Base-by-base conservation (phyloP, 2,329 filamentous ascomycete genomes). In the Boeremia exigua region DNA sequence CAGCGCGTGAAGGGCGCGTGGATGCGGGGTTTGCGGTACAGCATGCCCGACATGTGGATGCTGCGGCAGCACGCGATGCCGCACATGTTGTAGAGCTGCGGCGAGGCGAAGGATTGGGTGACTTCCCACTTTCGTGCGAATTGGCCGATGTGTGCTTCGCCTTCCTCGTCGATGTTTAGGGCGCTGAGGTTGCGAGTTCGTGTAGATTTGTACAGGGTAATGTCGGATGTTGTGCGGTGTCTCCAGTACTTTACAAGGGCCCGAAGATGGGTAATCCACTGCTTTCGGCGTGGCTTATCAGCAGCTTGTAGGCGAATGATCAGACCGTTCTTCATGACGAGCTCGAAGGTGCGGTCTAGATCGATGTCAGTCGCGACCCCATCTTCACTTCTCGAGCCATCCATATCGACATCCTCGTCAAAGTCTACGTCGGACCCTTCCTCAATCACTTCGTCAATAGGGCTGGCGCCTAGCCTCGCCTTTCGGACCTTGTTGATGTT, bases 81-180 rank as follows among this genome's bases (percentile, higher is more conserved):
- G 69, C 87, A 89, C 76, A 89, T 82, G 69, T 89, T 86, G 76
- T 88, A 88, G n/a, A 89, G 74, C 34, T 84, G 76, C 1, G 86
- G 82, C 1, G 82, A 87, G n/a, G 86, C 85, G 61, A 82, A 82
- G 1, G 85, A 84, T 59, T 86, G 82, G 14, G 80, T 84, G 19
- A 89, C 86, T 69, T 89, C 87, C 87, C 87, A 89, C 65, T 89
- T 88, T 60, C 81, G 78, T 0, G 86, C 86, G 65, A 86, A 88
- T 65, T 88, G 86, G 9, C 86, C 87, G n/a, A 89, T 73, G 38
- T 83, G 75, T 0, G 87, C 86, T 71, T 89, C 87, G 61, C 83
- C 79, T 61, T 86, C 83, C 67, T 89, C 87, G 66, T 89, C 86
- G 53, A 89, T 86, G 45, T 84, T 82, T 46, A 89, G 78, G 6